A percentile compares a stretch with the other conserved stretches of the same genome.
These are phyloP conservation scores for Eucalyptus regnans DNA, from an alignment of 345 rosid genomes.

Conservation along the genomic window DNA sequence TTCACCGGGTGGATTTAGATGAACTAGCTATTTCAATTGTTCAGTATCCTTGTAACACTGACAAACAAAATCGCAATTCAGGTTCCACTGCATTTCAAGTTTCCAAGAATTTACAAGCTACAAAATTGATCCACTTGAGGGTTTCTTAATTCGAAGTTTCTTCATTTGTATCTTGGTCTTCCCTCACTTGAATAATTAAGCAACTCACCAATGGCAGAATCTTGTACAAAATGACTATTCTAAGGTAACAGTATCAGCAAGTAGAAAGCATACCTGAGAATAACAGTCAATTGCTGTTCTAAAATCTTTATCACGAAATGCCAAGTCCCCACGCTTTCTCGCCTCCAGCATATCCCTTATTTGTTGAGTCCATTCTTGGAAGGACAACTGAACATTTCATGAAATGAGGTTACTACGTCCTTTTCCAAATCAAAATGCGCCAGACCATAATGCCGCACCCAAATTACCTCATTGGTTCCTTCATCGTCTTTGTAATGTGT, in stretches of 20 bases:
- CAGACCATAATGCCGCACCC: neutral
- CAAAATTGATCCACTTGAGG: neutral
- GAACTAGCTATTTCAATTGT: neutral
- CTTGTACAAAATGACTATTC: neutral
- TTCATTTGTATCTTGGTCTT: neutral
- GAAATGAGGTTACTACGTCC: neutral
- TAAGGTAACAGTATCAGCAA: neutral
- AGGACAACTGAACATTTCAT: conserved; percentile 43
- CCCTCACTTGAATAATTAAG: neutral
- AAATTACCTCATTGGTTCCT: conserved; percentile 68
- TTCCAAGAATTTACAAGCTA: neutral
- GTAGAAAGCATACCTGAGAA: conserved; percentile 43
- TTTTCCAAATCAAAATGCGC: neutral
- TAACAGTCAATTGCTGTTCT: conserved; percentile 68
- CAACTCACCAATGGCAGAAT: neutral
- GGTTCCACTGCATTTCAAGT: neutral
- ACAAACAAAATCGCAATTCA: neutral
- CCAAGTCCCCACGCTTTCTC: conserved; percentile 76
- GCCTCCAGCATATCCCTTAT: conserved; percentile 87
- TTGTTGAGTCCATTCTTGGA: conserved; percentile 94
- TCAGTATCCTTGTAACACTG: neutral
- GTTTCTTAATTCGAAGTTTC: neutral
- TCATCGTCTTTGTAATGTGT: conserved; percentile 86
- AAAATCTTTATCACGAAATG: conserved; percentile 61
- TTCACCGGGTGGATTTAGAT: neutral